A percentile compares a stretch with the other conserved stretches of the same genome.
These are phyloP conservation scores for Lodderomyces orthopsilosis DNA, from an alignment of 1,139 yeast genomes.

Conservation along the genomic window DNA sequence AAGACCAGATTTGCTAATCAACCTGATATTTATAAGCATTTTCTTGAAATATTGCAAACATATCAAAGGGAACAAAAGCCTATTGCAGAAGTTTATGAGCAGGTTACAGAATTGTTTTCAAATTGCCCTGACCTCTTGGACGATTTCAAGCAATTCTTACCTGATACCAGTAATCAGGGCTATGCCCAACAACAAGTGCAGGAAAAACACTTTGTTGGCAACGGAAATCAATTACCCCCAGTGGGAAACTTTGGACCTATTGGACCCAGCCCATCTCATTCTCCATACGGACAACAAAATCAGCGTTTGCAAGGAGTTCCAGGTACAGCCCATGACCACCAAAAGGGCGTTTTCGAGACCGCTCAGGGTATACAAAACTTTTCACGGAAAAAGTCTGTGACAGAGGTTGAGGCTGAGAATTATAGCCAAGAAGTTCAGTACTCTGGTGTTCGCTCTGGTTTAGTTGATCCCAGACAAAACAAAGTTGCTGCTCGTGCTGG, in stretches of 20 bases:
- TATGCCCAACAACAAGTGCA: conserved; percentile 19
- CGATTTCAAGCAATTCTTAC: conserved; percentile 92
- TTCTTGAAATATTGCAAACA: conserved; percentile 90
- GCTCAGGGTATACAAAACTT: not conserved
- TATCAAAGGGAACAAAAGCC: conserved; percentile 96
- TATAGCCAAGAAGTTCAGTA: conserved; percentile 51
- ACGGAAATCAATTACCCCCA: conserved; percentile 73
- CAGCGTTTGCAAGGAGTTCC: conserved; percentile 4
- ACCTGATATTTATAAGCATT: conserved; percentile 93
- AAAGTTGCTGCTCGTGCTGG: conserved; percentile 9
- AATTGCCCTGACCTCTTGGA: conserved; percentile 93
- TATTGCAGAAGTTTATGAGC: conserved; percentile 90
- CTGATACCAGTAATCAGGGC: conserved; percentile 66
- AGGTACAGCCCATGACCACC: not conserved
- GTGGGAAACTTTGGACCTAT: conserved; percentile 90
- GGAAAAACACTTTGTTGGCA: conserved; percentile 19
- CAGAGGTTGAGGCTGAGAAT: conserved; percentile 11
- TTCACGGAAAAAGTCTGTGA: conserved; percentile 10
- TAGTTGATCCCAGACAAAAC: conserved; percentile 8
- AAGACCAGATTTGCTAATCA: conserved; percentile 91
- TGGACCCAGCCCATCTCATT: conserved; percentile 26
- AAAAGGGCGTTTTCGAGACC: not conserved
- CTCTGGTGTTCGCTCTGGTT: conserved; percentile 50
- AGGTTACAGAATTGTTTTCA: conserved; percentile 83
- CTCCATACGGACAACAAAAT: conserved; percentile 10